Conservation (phyloP, 306 rosid species). For the Lathyrus sativus region DNA sequence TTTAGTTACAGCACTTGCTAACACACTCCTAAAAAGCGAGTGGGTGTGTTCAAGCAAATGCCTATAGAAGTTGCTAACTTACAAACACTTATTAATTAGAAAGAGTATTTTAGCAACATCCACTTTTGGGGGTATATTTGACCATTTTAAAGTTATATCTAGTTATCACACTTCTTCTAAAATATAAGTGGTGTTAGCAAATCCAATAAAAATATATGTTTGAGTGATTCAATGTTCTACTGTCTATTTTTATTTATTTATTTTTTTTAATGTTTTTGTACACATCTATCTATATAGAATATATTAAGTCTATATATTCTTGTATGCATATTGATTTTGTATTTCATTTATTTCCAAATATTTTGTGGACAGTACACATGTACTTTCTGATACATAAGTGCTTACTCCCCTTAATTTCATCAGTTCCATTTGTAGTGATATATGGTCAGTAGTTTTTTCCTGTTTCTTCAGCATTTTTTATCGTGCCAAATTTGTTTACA, state of each 20-base stretch:
- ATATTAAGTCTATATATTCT: conserved; percentile 11
- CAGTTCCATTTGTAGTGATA: conserved; percentile 18
- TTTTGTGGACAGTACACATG: neutral
- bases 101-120: too few relatives aligned
- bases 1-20: too few relatives aligned
- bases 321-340: conserved; percentile 23
- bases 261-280: neutral
- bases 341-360: conserved; percentile 26
- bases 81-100: too few relatives aligned
- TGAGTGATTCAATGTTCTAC: neutral
- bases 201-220: conserved; percentile 3
- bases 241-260: neutral
- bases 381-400: conserved; percentile 7
- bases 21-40: too few relatives aligned
- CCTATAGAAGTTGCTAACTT: too few relatives aligned
- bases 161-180: too few relatives aligned
- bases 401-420: conserved; percentile 27
- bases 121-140: too few relatives aligned
- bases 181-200: too few relatives aligned
- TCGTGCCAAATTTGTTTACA: conserved; percentile 14
- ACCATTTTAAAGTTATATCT: too few relatives aligned
- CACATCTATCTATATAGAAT: neutral
- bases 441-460: conserved; percentile 11
- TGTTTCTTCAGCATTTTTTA: conserved; percentile 25
- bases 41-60: too few relatives aligned